Conservation (phyloP, 768 basidiomycete species). For the Rhizopogon rudus region DNA sequence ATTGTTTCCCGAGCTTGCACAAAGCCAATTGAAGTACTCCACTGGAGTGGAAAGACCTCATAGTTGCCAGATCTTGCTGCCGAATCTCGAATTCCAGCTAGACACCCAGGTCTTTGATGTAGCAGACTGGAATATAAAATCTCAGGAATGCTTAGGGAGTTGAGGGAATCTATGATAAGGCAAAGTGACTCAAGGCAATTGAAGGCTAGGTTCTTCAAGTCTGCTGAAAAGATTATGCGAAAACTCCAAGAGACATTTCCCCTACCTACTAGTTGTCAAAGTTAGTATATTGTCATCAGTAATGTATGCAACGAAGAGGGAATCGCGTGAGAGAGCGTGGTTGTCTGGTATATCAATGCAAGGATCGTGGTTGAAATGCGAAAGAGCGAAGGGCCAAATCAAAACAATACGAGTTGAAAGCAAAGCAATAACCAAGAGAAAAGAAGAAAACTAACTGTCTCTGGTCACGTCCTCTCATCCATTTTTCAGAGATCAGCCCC, state of each 20-base stretch:
- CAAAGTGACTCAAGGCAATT: too few relatives aligned
- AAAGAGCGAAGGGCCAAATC: neutral
- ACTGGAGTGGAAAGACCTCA: too few relatives aligned
- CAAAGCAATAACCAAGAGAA: neutral
- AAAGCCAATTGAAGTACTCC: too few relatives aligned
- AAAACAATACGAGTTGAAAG: constrained; percentile 1
- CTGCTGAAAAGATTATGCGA: too few relatives aligned
- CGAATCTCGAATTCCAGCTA: too few relatives aligned
- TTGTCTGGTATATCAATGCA: neutral
- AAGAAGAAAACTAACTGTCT: neutral
- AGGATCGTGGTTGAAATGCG: neutral
- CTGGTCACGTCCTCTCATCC: neutral
- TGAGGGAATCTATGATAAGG: too few relatives aligned
- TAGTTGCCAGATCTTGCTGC: too few relatives aligned
- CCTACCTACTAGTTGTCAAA: neutral
- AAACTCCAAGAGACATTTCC: too few relatives aligned
- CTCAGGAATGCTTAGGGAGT: neutral
- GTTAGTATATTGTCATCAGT: constrained; percentile 1
- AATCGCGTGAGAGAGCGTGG: neutral
- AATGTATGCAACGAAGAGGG: neutral
- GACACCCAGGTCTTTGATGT: too few relatives aligned
- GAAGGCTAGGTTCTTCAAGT: too few relatives aligned
- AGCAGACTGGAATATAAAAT: too few relatives aligned
- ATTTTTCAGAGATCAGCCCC: constrained; percentile 47
- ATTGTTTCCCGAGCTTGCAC: too few relatives aligned